These are phyloP conservation scores for Geosmithia flava DNA, from an alignment of 2,329 filamentous ascomycete species.

Conservation along the genomic window DNA sequence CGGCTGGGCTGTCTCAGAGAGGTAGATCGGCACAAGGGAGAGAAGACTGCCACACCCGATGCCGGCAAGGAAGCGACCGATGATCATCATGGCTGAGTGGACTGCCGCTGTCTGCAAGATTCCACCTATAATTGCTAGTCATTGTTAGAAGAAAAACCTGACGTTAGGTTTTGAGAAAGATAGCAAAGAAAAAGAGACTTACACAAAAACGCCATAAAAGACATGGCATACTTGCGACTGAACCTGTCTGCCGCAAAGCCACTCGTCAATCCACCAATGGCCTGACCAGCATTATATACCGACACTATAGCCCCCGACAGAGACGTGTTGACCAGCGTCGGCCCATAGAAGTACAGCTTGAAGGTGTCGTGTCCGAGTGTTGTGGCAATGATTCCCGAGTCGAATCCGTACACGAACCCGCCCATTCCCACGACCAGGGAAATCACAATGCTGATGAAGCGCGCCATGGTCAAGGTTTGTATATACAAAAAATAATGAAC, in stretches of 20 bases:
- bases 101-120: constrained; percentile 24
- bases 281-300: constrained; percentile 17
- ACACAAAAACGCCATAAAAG: constrained; percentile 11
- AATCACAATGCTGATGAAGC: constrained; percentile 1
- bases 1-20: constrained; percentile 28
- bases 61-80: constrained; percentile 25
- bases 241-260: constrained; percentile 19
- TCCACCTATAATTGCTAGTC: constrained; percentile 19
- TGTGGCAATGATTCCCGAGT: constrained; percentile 18
- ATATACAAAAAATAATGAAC: too few species aligned
- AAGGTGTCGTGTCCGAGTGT: constrained; percentile 18
- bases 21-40: constrained; percentile 22
- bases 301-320: constrained; percentile 17
- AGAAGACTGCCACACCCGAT: constrained; percentile 21
- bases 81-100: constrained; percentile 24
- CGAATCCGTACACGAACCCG: constrained; percentile 1
- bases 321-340: constrained; percentile 10
- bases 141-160: too few species aligned
- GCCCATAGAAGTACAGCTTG: constrained; percentile 17
- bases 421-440: background rate
- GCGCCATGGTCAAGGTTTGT: too few species aligned
- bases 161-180: too few species aligned
- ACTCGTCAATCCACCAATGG: constrained; percentile 13
- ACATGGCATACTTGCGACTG: constrained; percentile 20
- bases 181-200: too few species aligned